Base-by-base conservation (phyloP, 306 rosid genomes). In the Pachyrhizus erosus region DNA sequence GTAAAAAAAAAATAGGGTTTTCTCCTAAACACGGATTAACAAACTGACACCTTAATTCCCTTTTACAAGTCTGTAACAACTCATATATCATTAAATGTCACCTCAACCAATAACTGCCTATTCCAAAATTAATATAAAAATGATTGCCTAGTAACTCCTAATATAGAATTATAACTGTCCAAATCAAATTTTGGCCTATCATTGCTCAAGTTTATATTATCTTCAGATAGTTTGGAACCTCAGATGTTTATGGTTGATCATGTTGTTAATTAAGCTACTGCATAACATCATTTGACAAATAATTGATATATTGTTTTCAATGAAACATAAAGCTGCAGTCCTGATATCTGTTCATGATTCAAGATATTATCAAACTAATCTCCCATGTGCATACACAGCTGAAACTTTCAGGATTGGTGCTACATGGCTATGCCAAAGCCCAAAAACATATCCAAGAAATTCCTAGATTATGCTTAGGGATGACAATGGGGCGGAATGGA, bases 401-500 rank as follows among this genome's bases (percentile, higher is more conserved):
- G 21, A 51, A 79, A 42, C 24, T 57, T 39, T 61, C 33, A 5
- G 52, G 27, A 31, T 31, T 80, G 4, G 21, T 42, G 49, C 49
- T 48, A 20, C 76, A 51, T 68, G 39, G 5, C 23, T 78, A 66
- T 13, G 34, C 14, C 21, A 21, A 43, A 37, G 23, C 68, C 52
- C 54, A 34, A 45, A 60, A 81, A 48, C 10, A 65, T 33, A 73
- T 51, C 37, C 31, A 7, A 48, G 29, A 42, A 80, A 72, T 72
- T 49, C 23, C 37, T 23, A 31, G 79, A n/a, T 15, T 12, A 65
- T 73, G 54, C 68, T 70, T 80, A n/a, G n/a, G n/a, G n/a, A n/a
- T n/a, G n/a, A n/a, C n/a, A n/a, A n/a, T n/a, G n/a, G n/a, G n/a
- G n/a, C n/a, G n/a, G n/a, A n/a, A n/a, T n/a, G n/a, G n/a, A n/a